A percentile compares a stretch with the other conserved stretches of the same genome.
phyloP scores from a whole-genome alignment of 2,329 filamentous ascomycete species.

The Knufia petricola region DNA sequence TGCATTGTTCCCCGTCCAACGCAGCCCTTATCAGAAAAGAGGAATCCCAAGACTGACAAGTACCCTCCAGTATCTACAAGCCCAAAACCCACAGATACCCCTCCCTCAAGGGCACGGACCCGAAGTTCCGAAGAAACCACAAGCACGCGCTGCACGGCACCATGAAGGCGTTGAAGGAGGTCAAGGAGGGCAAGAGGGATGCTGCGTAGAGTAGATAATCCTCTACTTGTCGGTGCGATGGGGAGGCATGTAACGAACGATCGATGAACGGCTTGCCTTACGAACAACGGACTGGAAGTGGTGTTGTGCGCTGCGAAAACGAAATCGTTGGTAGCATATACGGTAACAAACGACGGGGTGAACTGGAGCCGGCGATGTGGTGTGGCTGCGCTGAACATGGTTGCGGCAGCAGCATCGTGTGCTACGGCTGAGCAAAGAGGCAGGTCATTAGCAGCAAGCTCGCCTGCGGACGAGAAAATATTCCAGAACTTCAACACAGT shows the following conservation, averaged over 20 bases:
- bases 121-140: slow-evolving; percentile 99
- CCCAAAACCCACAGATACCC: slow-evolving; percentile 98
- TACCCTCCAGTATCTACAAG: slow-evolving; percentile 83
- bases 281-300: no score
- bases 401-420: slow-evolving; percentile 6
- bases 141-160: slow-evolving; percentile 99
- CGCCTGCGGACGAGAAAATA: neutral
- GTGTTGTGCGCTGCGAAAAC: no score
- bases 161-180: slow-evolving; percentile 96
- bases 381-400: no score
- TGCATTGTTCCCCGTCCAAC: no score
- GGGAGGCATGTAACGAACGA: no score
- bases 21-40: neutral
- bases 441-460: neutral
- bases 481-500: neutral
- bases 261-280: no score
- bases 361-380: no score
- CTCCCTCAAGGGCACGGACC: slow-evolving; percentile 95
- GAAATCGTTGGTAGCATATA: no score
- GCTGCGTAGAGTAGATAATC: slow-evolving; percentile 56
- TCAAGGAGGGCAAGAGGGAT: slow-evolving; percentile 91
- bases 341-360: no score
- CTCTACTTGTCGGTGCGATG: no score
- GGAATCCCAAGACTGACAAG: neutral
- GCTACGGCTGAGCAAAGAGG: neutral